Percentiles rank a stretch among this genome's conserved stretches.
phyloP scores from a whole-genome alignment of 2,329 filamentous ascomycete genomes.

The Cladophialophora exuberans region DNA sequence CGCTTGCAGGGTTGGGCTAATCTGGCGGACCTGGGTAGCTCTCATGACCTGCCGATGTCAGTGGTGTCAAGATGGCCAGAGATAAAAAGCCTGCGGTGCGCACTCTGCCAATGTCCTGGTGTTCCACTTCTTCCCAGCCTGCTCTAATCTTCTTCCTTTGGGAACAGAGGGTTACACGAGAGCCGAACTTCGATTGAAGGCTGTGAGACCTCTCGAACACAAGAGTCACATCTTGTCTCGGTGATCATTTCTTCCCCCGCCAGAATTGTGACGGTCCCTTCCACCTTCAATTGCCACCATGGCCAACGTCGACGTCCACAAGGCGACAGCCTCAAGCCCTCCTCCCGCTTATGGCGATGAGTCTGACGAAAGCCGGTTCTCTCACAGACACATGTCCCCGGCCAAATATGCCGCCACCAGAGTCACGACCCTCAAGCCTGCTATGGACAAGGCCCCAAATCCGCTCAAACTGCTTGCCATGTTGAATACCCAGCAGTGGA shows the following conservation, averaged over 20 bases:
- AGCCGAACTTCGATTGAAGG: background rate
- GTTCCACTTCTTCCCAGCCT: background rate
- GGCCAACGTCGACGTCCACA: constrained; percentile 23
- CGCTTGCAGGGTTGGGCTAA: background rate
- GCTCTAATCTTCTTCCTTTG: background rate
- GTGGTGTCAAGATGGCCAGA: background rate
- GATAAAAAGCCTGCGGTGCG: constrained; percentile 13
- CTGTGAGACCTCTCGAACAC: background rate
- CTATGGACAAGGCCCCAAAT: constrained; percentile 33
- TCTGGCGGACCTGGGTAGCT: background rate
- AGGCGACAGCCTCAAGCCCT: constrained; percentile 3
- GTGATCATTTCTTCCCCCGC: background rate
- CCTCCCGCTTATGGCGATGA: constrained; percentile 7
- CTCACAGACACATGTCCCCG: constrained; percentile 39
- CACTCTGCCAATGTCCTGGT: background rate
- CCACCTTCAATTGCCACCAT: constrained; percentile 13
- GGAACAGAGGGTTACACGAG: background rate
- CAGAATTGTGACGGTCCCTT: background rate
- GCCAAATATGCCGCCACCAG: constrained; percentile 58
- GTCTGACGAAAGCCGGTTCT: constrained; percentile 5
- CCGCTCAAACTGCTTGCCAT: constrained; percentile 30
- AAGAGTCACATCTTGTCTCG: background rate
- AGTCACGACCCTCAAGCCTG: constrained; percentile 57
- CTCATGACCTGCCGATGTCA: constrained; percentile 13
- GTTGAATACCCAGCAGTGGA: constrained; percentile 35